These are phyloP conservation scores for Xylaria curta DNA, from an alignment of 495 filamentous ascomycete species.

Conservation along the genomic window DNA sequence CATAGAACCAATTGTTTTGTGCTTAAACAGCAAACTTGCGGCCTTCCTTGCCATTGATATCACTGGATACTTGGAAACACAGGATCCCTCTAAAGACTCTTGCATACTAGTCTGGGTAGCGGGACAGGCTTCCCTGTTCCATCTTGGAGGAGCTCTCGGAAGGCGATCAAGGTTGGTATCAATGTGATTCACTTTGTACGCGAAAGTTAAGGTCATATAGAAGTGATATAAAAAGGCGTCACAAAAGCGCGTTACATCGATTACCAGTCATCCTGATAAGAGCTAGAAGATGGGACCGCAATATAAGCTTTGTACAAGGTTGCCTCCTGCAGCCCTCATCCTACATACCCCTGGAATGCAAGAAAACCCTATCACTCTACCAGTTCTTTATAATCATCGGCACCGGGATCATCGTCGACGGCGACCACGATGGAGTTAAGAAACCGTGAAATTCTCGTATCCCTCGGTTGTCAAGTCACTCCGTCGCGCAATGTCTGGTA, in stretches of 20 bases:
- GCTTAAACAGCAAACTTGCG: background rate
- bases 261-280: constrained; percentile 1
- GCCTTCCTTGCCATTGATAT: background rate
- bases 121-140: background rate
- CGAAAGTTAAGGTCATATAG: background rate
- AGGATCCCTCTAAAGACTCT: background rate
- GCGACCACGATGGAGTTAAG: background rate
- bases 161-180: background rate
- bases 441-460: background rate
- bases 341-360: background rate
- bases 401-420: background rate
- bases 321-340: constrained; percentile 8
- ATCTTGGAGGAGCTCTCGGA: background rate
- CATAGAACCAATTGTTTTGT: background rate
- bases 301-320: constrained; percentile 24
- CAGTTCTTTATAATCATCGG: background rate
- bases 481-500: constrained; percentile 9
- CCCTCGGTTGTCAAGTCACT: background rate
- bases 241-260: constrained; percentile 6
- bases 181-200: background rate
- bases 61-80: background rate
- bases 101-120: no score
- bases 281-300: constrained; percentile 6
- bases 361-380: background rate
- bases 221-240: background rate